Percentiles rank a stretch among this genome's conserved stretches.
phyloP scores from a whole-genome alignment of 2,329 filamentous ascomycete genomes.

The Alternaria brassicae region DNA sequence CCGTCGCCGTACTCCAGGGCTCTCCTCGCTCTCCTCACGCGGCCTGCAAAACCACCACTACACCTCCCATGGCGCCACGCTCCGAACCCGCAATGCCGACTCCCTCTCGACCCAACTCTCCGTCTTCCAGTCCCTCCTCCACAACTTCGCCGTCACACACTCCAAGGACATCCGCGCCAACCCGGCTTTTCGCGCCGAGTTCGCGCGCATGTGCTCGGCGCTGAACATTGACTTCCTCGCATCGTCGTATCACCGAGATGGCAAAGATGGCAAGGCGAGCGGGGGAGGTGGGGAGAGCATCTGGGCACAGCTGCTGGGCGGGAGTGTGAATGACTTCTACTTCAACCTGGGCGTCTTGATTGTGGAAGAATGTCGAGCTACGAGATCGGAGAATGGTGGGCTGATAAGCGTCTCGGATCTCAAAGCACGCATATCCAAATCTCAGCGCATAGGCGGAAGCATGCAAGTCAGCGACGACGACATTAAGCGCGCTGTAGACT shows the following conservation, averaged over 20 bases:
- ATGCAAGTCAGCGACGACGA: slow-evolving; percentile 90
- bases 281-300: slow-evolving; percentile 69
- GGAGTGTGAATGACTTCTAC: slow-evolving; percentile 96
- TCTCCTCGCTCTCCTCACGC: slow-evolving; percentile 70
- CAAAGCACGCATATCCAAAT: slow-evolving; percentile 74
- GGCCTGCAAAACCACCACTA: slow-evolving; percentile 83
- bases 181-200: slow-evolving; percentile 93
- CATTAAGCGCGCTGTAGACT: slow-evolving; percentile 85
- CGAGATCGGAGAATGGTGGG: slow-evolving; percentile 88
- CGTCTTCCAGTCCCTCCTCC: slow-evolving; percentile 92
- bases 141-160: slow-evolving; percentile 95
- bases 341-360: slow-evolving; percentile 96
- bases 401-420: slow-evolving; percentile 86
- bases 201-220: slow-evolving; percentile 96
- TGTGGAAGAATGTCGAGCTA: slow-evolving; percentile 89
- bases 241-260: slow-evolving; percentile 56
- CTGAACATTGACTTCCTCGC: slow-evolving; percentile 96
- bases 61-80: slow-evolving; percentile 83
- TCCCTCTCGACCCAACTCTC: slow-evolving; percentile 92
- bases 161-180: slow-evolving; percentile 95
- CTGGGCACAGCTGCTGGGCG: slow-evolving; percentile 91
- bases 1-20: slow-evolving; percentile 80
- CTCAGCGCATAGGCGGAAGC: slow-evolving; percentile 70
- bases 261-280: slow-evolving; percentile 55
- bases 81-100: slow-evolving; percentile 83